Evolutionary conservation across 2,329 filamentous ascomycete species (phyloP).

Genomic region (Fusarium robinianum): DNA sequence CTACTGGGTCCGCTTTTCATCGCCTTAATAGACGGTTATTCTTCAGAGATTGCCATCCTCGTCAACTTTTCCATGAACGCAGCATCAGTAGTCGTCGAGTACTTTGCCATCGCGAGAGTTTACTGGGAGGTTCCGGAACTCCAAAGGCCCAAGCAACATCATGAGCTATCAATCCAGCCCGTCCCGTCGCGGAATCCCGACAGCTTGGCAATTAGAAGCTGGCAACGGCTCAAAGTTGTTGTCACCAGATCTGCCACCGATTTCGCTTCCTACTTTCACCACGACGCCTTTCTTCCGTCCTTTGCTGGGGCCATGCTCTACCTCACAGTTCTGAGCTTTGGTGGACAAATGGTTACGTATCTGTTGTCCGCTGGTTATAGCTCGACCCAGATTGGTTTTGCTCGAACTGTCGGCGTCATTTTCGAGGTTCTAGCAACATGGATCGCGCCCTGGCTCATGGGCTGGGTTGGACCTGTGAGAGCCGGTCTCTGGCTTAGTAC

Average conservation of each 20-base stretch:
- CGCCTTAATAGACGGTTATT: conserved; percentile 52
- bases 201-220: no score
- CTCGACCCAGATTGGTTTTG: conserved; percentile 54
- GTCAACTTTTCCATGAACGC: conserved; percentile 53
- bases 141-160: conserved; percentile 13
- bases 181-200: no score
- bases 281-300: conserved; percentile 62
- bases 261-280: conserved; percentile 51
- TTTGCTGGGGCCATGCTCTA: conserved; percentile 62
- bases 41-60: conserved; percentile 52
- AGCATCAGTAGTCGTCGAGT: conserved; percentile 53
- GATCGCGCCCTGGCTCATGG: conserved; percentile 58
- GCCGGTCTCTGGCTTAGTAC: conserved; percentile 70
- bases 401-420: conserved; percentile 54
- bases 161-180: neutral
- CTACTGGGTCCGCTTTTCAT: conserved; percentile 58
- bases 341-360: conserved; percentile 66
- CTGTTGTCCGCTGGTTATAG: conserved; percentile 57
- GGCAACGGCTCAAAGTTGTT: no score
- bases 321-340: conserved; percentile 61
- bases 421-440: conserved; percentile 65
- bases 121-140: conserved; percentile 24
- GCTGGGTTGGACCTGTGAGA: conserved; percentile 58
- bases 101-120: conserved; percentile 50
- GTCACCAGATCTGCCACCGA: conserved; percentile 1